Conservation (phyloP, 257 asterid genomes). For the Nicotiana obtusifolia region DNA sequence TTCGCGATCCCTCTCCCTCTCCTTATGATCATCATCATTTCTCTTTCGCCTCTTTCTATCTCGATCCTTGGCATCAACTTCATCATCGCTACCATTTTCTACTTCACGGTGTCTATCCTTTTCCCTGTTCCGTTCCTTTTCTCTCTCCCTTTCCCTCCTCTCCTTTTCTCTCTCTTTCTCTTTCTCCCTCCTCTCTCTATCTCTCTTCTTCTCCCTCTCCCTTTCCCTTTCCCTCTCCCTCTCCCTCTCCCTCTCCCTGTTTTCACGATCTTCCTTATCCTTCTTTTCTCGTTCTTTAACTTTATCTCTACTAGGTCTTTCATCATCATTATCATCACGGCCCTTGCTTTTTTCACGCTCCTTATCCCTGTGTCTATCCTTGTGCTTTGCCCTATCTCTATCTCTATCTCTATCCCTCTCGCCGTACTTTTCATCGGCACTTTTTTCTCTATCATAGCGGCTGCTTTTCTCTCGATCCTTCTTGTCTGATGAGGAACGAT, state of each 20-base stretch:
- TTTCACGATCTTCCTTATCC: slow-evolving; percentile 9
- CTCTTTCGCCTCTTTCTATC: slow-evolving; percentile 62
- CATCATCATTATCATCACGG: slow-evolving; percentile 13
- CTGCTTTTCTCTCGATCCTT: slow-evolving; percentile 15
- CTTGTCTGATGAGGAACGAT: slow-evolving; percentile 1
- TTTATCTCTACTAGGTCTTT: neutral
- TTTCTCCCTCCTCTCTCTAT: slow-evolving; percentile 20
- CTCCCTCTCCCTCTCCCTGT: slow-evolving; percentile 15
- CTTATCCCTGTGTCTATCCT: slow-evolving; percentile 11
- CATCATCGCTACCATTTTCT: slow-evolving; percentile 48
- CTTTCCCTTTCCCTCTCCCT: slow-evolving; percentile 11
- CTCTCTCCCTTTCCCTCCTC: slow-evolving; percentile 39
- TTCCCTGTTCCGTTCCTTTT: slow-evolving; percentile 32
- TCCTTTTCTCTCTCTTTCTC: slow-evolving; percentile 20
- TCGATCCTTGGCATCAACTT: slow-evolving; percentile 41
- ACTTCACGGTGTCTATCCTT: slow-evolving; percentile 43
- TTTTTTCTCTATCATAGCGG: slow-evolving; percentile 16
- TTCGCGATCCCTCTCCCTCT: slow-evolving; percentile 45
- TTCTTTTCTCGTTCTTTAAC: slow-evolving; percentile 5
- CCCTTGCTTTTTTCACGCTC: neutral
- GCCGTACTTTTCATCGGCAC: neutral
- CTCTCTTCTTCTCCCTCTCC: slow-evolving; percentile 1
- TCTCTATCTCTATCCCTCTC: neutral
- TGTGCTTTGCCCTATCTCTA: slow-evolving; percentile 14
- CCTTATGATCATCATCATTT: slow-evolving; percentile 25